Conservation (phyloP, 805 yeast species). For the Kodamaea leandrae region DNA sequence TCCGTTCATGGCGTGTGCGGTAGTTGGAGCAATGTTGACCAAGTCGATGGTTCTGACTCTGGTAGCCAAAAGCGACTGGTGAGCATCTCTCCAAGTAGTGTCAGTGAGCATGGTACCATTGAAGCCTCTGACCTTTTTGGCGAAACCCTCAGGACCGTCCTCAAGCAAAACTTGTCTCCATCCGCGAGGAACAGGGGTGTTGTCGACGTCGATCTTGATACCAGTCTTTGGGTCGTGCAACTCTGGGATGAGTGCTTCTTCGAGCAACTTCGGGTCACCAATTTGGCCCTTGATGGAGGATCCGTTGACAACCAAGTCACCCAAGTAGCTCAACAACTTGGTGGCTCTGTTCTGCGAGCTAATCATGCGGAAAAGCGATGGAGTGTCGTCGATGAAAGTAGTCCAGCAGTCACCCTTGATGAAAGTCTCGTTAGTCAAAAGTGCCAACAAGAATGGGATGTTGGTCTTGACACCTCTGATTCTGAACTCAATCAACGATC, state of each 20-base stretch:
- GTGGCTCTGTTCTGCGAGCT: slow-evolving; percentile 96
- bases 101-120: slow-evolving; percentile 93
- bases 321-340: slow-evolving; percentile 85
- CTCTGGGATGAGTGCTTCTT: slow-evolving; percentile 74
- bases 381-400: slow-evolving; percentile 97
- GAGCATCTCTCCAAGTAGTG: slow-evolving; percentile 99
- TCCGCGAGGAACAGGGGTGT: slow-evolving; percentile 58
- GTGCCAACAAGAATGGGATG: slow-evolving; percentile 90
- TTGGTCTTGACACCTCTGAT: slow-evolving; percentile 99
- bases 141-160: slow-evolving; percentile 87
- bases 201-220: slow-evolving; percentile 54
- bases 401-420: slow-evolving; percentile 93
- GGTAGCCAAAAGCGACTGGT: slow-evolving; percentile 95
- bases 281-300: slow-evolving; percentile 93
- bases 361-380: slow-evolving; percentile 91
- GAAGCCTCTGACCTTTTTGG: slow-evolving; percentile 78
- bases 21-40: slow-evolving; percentile 87
- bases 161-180: slow-evolving; percentile 88
- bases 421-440: slow-evolving; percentile 86
- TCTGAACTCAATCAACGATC: slow-evolving; percentile 95
- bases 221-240: slow-evolving; percentile 63
- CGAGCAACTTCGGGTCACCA: slow-evolving; percentile 80
- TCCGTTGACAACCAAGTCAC: slow-evolving; percentile 93
- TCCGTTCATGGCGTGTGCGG: slow-evolving; percentile 84
- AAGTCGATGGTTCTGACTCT: slow-evolving; percentile 94